Conservation (phyloP, 352 stramenopile species). For the Aphanomyces astaci region DNA sequence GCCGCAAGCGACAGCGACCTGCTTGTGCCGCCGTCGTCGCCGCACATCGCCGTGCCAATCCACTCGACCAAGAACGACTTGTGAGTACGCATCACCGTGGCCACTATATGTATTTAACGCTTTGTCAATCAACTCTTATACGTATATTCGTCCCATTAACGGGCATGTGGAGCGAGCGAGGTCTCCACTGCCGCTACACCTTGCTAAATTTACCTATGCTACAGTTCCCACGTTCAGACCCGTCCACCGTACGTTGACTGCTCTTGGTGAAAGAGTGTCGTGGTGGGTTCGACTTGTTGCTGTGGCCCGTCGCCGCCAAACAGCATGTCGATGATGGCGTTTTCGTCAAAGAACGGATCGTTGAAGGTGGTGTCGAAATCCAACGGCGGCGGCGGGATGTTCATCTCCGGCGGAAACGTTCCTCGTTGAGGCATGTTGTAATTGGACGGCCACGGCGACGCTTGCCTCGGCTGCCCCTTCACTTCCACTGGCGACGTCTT, state of each 20-base stretch:
- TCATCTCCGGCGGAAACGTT: background rate
- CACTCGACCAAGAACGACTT: background rate
- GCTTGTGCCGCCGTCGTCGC: background rate
- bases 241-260: background rate
- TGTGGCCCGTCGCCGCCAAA: background rate
- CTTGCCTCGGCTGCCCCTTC: background rate
- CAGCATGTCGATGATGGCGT: slow-evolving; percentile 15
- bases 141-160: background rate
- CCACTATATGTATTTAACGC: background rate
- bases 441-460: background rate
- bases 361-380: background rate
- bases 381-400: background rate
- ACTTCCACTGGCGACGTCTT: background rate
- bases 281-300: background rate
- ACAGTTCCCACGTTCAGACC: background rate
- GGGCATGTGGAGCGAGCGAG: no score
- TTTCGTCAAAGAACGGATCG: slow-evolving; percentile 3
- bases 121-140: background rate
- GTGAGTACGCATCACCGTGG: background rate
- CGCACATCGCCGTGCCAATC: background rate
- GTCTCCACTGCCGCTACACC: no score
- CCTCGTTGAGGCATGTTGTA: background rate
- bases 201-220: background rate
- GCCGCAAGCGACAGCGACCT: background rate
- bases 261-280: background rate